Evolutionary conservation across 2,329 filamentous ascomycete genomes (phyloP), one percentile per base, ranked within the genome.

Genomic region (Trichoderma koningiopsis): DNA sequence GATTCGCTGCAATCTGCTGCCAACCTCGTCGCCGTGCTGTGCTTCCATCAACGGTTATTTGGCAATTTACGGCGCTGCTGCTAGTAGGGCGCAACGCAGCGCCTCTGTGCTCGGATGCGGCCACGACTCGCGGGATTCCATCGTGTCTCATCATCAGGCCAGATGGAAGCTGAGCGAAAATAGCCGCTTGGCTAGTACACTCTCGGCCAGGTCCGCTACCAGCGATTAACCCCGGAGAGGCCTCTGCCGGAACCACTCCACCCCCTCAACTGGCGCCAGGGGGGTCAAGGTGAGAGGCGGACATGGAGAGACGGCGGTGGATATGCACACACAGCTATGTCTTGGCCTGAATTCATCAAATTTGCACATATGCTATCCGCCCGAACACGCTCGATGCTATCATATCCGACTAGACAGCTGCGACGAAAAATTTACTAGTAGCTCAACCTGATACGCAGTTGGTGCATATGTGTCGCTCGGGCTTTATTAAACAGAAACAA

Each of bases 301-400:
- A 33, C 57, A 57, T 40, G 52, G 40, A 40, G 29, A 33, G 37
- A 29, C n/a, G 14, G 37, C 27, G 22, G 49, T 31, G 52, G 52
- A 59, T 56, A 58, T 7, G 5, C 13, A 56, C 19, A n/a, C 6
- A 55, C 16, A 24, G n/a, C 47, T 49, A 10, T 49, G n/a, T 13
- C 11, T 49, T 49, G n/a, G 19, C 2, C 22, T 1, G 10, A 22
- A 14, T 37, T 31, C 55, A 43, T 59, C 40, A 40, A 40, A 37
- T 59, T 63, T 63, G 59, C 63, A 29, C 59, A 68, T 63, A 52
- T 68, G 52, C 59, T 68, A 57, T 63, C 57, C 35, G 37, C 57
- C 22, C 57, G 33, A n/a, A 37, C 35, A 57, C 35, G 27, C 47
- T 49, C 2, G n/a, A 24, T 56, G 22, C 24, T 10, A 14, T 5